Evolutionary conservation across 2,329 filamentous ascomycete genomes (phyloP), one percentile per base, ranked within the genome.

Genomic region (Alternaria sp.): DNA sequence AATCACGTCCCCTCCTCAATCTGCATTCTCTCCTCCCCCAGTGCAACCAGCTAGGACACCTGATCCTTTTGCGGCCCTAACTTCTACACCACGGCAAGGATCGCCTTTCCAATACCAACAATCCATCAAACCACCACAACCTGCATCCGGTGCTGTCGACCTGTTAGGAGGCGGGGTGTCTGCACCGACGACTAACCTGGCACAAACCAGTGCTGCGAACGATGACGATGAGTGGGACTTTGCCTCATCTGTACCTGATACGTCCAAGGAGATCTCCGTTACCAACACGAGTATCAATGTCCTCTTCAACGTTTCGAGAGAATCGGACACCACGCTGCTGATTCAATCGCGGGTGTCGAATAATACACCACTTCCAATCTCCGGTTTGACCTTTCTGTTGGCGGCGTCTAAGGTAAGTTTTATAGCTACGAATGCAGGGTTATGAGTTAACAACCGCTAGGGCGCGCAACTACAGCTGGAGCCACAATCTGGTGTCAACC

Each of bases 221-320:
- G 95, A 97, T 69, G 95, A 97, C 54, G 95, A 98, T 67, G 95
- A 98, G 75, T 98, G 95, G 94, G 91, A 89, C 23, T 98, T 98
- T 78, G 89, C 92, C 4, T 98, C 95, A 0, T 90, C 95, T 0
- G 85, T 97, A 13, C 95, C 95, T 4, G 85, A 88, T 63, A 85
- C 88, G 32, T 88, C 90, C 54, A 88, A 92, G 68, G 87, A 88
- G 51, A 83, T 91, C 19, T 86, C 85, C 4, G 88, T 97, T 46
- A 89, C 88, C 73, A 89, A 92, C 73, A 90, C 89, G 2, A 85
- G 83, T 46, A 82, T 98, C 50, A 88, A 88, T 63, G 90, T 97
- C 63, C 87, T 92, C 43, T 90, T 97, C 77, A 83, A 89, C 43
- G 90, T 93, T 6, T 87, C 85, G 21, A 85, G 93, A 73, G 80